Evolutionary conservation across 2,329 filamentous ascomycete species (phyloP).

Genomic region (Calonectria pseudoreteaudii): DNA sequence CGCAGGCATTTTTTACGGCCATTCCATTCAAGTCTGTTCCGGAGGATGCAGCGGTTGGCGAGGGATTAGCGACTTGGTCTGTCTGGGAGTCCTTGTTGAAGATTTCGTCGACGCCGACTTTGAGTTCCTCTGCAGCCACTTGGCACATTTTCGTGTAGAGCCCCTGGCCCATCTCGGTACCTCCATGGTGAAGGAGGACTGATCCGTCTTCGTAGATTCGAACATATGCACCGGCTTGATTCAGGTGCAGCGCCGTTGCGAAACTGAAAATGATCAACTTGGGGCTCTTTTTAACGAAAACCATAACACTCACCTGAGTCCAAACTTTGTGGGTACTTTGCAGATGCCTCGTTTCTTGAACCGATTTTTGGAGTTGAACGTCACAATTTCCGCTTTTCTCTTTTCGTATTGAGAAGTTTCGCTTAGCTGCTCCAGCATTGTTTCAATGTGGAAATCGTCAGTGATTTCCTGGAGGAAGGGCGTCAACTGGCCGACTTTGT

Average conservation of each 20-base stretch:
- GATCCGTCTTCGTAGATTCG: conserved; percentile 94
- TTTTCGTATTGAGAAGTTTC: conserved; percentile 9
- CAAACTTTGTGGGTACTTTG: conserved; percentile 90
- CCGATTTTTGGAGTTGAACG: conserved; percentile 84
- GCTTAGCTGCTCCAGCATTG: conserved; percentile 14
- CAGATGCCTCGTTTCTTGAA: conserved; percentile 89
- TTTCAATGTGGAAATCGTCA: conserved; percentile 14
- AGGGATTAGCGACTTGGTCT: conserved; percentile 90
- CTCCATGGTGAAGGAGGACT: conserved; percentile 87
- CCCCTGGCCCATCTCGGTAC: conserved; percentile 94
- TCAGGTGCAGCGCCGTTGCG: conserved; percentile 89
- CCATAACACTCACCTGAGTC: conserved; percentile 69
- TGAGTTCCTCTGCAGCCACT: conserved; percentile 86
- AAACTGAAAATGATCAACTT: conserved; percentile 2
- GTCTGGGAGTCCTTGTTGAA: conserved; percentile 91
- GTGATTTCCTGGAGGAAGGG: conserved; percentile 23
- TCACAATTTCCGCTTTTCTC: conserved; percentile 34
- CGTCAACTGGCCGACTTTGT: conserved; percentile 17
- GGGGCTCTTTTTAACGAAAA: accelerated
- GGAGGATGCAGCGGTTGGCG: conserved; percentile 87
- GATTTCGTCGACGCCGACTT: conserved; percentile 78
- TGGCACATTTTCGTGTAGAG: conserved; percentile 94
- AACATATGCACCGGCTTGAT: conserved; percentile 89
- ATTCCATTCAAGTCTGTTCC: conserved; percentile 92
- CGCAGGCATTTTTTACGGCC: conserved; percentile 87